Percentiles rank a stretch among this genome's conserved stretches.
Conservation (phyloP, 2,329 filamentous ascomycete species). For the Colletotrichum lupini region DNA sequence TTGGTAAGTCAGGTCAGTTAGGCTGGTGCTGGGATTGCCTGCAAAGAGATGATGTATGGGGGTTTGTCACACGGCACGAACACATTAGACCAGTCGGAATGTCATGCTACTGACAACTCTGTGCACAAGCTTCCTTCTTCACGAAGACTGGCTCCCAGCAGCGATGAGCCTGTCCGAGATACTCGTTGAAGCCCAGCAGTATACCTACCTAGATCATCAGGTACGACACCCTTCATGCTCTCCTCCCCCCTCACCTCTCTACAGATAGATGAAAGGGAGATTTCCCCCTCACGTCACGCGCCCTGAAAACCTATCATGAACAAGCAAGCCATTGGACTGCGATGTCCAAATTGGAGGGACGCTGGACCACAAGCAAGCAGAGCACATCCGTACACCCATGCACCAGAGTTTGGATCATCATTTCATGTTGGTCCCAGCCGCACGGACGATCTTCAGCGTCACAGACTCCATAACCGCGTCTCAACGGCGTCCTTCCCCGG, state of each 20-base stretch:
- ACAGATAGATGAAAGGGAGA: background rate
- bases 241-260: background rate
- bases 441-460: slow-evolving; percentile 22
- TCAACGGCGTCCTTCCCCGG: slow-evolving; percentile 15
- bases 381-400: background rate
- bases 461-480: slow-evolving; percentile 9
- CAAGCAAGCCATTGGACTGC: background rate
- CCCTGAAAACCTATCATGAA: background rate
- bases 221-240: background rate
- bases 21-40: background rate
- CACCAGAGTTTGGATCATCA: background rate
- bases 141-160: background rate
- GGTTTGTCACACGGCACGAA: background rate
- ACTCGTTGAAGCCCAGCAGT: background rate
- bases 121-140: background rate
- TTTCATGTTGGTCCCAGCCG: background rate
- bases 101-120: background rate
- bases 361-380: background rate
- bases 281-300: background rate
- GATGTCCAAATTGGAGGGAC: background rate
- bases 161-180: background rate
- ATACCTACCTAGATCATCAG: background rate
- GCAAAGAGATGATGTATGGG: background rate
- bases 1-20: background rate
- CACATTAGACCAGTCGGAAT: background rate